Evolutionary conservation across 352 stramenopile species (phyloP).

Genomic region (Pythium scleroteichum): DNA sequence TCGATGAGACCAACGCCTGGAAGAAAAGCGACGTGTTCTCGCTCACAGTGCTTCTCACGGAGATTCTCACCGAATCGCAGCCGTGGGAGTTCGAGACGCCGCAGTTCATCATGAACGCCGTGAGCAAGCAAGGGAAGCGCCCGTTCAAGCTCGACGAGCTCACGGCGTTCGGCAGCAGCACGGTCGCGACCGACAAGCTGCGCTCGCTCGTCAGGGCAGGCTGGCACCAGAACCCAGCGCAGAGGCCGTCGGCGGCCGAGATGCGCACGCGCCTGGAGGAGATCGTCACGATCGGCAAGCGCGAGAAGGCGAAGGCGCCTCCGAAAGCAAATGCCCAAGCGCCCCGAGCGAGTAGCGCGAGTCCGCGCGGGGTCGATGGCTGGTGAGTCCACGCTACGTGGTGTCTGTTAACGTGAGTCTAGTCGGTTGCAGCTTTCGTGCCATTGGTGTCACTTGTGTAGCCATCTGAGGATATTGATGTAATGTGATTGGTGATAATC

Average conservation of each 20-base stretch:
- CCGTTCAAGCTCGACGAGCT: slow-evolving; percentile 4
- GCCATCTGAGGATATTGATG: too few relatives aligned
- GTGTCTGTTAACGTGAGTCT: too few relatives aligned
- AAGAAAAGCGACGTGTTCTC: slow-evolving; percentile 21
- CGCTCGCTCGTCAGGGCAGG: slow-evolving; percentile 3
- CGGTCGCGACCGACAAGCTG: background rate
- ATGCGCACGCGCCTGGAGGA: slow-evolving; percentile 9
- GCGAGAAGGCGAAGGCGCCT: too few relatives aligned
- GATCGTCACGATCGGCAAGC: slow-evolving; percentile 4
- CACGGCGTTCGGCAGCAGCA: background rate
- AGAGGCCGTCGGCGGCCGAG: slow-evolving; percentile 2
- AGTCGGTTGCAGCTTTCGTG: too few relatives aligned
- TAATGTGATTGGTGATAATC: too few relatives aligned
- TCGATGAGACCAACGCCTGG: slow-evolving; percentile 5
- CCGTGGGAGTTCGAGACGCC: slow-evolving; percentile 16
- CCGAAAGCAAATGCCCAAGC: too few relatives aligned
- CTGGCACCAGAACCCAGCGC: slow-evolving; percentile 10
- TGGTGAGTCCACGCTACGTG: too few relatives aligned
- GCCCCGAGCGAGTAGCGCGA: too few relatives aligned
- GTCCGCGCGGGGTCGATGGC: too few relatives aligned
- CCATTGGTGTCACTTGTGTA: too few relatives aligned
- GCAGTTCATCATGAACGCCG: slow-evolving; percentile 6
- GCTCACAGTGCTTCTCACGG: slow-evolving; percentile 2
- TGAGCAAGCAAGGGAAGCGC: slow-evolving; percentile 1
- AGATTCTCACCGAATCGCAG: slow-evolving; percentile 8